Evolutionary conservation across 2,329 filamentous ascomycete genomes (phyloP), one percentile per base, ranked within the genome.

Genomic region (Pezicula neosporulosa): DNA sequence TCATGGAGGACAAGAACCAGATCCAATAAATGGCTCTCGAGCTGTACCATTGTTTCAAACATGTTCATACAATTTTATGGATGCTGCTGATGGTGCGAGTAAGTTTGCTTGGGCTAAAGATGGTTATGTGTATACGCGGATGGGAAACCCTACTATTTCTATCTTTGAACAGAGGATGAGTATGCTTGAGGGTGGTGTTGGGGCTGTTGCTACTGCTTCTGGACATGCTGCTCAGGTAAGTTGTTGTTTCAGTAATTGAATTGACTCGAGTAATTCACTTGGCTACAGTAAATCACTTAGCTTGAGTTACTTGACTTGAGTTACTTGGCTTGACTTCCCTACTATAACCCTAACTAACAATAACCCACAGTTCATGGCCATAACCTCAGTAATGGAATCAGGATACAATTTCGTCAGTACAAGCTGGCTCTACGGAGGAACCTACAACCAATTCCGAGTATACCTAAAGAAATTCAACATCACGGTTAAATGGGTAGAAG

Each of bases 21-120:
- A 88, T 63, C 66, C 79, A 10, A 63, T 75, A 1, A 87, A 85
- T 51, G 85, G 86, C 43, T 76, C 85, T 16, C 78, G 85, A 53
- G 85, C 85, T 35, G 83, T 87, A 4, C 85, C 85, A 19, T 87
- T 88, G 63, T 89, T 87, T 65, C 82, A 83, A 4, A 86, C 84
- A 16, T 84, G 75, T 7, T 87, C 83, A 19, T 88, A 73, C 64
- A 76, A 76, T 44, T 88, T 88, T 77, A 81, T 87, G 75, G 81
- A 87, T 68, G 85, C 81, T 18, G 84, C 82, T 41, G 85, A 87
- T 62, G 85, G 81, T 52, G 85, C 84, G 41, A 76, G 82, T 61
- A 80, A 88, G 35, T 88, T 87, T 63, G 82, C 82, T 58, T 81
- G 87, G 65, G 85, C 86, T 65, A 83, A 87, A 64, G 82, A 84